Conservation (phyloP, 2,329 filamentous ascomycete species). For the Aspergillus sp. region DNA sequence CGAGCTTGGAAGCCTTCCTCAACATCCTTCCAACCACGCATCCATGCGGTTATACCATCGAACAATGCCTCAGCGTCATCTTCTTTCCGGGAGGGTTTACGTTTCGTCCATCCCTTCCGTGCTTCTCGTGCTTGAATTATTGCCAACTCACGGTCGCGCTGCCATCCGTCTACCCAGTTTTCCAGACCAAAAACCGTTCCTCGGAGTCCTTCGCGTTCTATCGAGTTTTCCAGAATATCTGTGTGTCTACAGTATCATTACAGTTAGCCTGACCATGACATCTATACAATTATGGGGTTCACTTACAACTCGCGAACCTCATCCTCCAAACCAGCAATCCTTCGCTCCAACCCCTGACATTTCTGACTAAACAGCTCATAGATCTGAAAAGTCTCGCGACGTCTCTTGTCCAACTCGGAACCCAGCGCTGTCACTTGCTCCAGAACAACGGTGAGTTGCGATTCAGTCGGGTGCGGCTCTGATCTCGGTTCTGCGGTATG, state of each 20-base stretch:
- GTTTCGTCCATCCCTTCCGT: constrained; percentile 13
- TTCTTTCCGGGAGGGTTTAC: constrained; percentile 11
- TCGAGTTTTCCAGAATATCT: constrained; percentile 26
- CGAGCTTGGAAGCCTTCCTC: constrained; percentile 36
- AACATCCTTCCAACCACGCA: constrained; percentile 38
- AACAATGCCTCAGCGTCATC: constrained; percentile 24
- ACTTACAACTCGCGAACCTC: constrained; percentile 53
- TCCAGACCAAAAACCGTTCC: constrained; percentile 32
- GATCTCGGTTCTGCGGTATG: background rate
- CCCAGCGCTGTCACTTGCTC: constrained; percentile 20
- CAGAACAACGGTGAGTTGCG: constrained; percentile 18
- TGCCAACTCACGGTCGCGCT: constrained; percentile 14
- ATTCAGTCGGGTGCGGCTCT: constrained; percentile 6
- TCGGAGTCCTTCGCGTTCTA: constrained; percentile 30
- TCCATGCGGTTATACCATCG: constrained; percentile 38
- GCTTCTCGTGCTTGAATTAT: constrained; percentile 6
- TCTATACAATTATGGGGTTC: background rate
- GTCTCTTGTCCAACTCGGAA: constrained; percentile 21
- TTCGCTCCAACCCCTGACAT: constrained; percentile 51
- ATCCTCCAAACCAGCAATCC: constrained; percentile 55
- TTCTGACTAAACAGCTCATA: constrained; percentile 54
- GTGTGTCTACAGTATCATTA: constrained; percentile 13
- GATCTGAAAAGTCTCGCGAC: constrained; percentile 47
- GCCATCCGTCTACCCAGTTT: constrained; percentile 24
- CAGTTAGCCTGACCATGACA: background rate